Percentiles rank a stretch among this genome's conserved stretches.
These are phyloP conservation scores for Fennellomyces sp. DNA, from an alignment of 371 early-diverging fungal species.

Conservation along the genomic window DNA sequence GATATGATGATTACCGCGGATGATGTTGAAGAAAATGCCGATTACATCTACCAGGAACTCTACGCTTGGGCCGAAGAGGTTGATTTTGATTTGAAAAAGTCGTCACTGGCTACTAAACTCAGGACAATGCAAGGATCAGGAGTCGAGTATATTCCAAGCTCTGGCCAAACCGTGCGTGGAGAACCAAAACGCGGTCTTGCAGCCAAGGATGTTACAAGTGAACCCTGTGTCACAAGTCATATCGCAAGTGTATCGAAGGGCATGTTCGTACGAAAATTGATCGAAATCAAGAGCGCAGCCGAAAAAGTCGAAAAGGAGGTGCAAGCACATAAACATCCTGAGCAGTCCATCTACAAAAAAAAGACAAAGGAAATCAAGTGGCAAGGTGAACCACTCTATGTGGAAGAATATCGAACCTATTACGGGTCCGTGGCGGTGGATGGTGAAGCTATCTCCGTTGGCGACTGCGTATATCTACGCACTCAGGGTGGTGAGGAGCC, in stretches of 20 bases:
- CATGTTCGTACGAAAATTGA: slow-evolving; percentile 39
- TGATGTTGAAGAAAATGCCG: background rate
- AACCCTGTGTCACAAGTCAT: slow-evolving; percentile 51
- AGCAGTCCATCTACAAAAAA: slow-evolving; percentile 5
- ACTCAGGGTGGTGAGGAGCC: slow-evolving; percentile 17
- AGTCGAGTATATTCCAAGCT: background rate
- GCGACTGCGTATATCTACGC: slow-evolving; percentile 30
- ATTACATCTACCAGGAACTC: background rate
- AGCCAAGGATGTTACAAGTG: background rate
- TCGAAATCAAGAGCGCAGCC: slow-evolving; percentile 32
- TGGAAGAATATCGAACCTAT: slow-evolving; percentile 8
- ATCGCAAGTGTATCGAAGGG: slow-evolving; percentile 48
- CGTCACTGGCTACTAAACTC: slow-evolving; percentile 1
- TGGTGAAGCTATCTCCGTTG: slow-evolving; percentile 20
- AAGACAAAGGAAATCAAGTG: slow-evolving; percentile 14
- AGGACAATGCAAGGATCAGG: background rate
- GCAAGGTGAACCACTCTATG: slow-evolving; percentile 5
- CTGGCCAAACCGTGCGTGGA: background rate
- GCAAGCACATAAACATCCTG: background rate
- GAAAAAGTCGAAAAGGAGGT: slow-evolving; percentile 10
- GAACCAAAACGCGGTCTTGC: background rate
- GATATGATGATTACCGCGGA: background rate
- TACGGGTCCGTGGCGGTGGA: slow-evolving; percentile 18
- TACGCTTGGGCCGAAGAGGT: background rate
- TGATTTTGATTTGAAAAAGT: background rate